Evolutionary conservation across 2,329 filamentous ascomycete genomes (phyloP), one percentile per base, ranked within the genome.

Genomic region (Mariannaea elegans): DNA sequence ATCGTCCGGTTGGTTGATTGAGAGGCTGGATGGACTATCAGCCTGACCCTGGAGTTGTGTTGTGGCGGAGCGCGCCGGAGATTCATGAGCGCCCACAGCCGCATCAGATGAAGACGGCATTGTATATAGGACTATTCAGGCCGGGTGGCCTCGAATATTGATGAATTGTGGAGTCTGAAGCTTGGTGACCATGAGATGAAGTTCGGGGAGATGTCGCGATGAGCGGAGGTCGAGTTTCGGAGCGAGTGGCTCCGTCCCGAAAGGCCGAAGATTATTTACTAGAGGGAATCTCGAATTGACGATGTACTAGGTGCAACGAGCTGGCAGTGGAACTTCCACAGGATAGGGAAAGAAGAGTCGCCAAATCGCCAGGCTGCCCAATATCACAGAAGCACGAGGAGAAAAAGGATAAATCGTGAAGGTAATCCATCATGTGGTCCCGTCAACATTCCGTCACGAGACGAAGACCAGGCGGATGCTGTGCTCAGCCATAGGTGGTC

Each of bases 381-480:
- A 14, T 13, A 47, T 45, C 16, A 31, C 21, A 36, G 3, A 24
- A 14, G 13, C 23, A 18, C 32, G 23, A n/a, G n/a, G n/a, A n/a
- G n/a, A n/a, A n/a, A 56, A 48, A 38, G 34, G 42, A 51, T 7
- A n/a, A n/a, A n/a, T 14, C 10, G 7, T n/a, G 14, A 36, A 7
- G 12, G 12, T 8, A 36, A 54, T 55, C 54, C 66, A 66, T 70
- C 68, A 70, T 63, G 65, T 69, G 68, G 63, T 55, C 53, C 45
- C 16, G 38, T 38, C 27, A 57, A 63, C 45, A n/a, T 23, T 23
- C 32, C 29, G 57, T 66, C 68, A 71, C 68, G 66, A 65, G 67
- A 66, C 59, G 55, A 23, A 51, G 56, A 12, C 42, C 50, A 50
- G 50, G 50, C 44, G 44, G 34, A 39, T 44, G 36, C 31, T 48